A percentile compares a stretch with the other conserved stretches of the same genome.
Evolutionary conservation across 495 filamentous ascomycete species (phyloP).

Genomic region (Parathielavia appendiculata): DNA sequence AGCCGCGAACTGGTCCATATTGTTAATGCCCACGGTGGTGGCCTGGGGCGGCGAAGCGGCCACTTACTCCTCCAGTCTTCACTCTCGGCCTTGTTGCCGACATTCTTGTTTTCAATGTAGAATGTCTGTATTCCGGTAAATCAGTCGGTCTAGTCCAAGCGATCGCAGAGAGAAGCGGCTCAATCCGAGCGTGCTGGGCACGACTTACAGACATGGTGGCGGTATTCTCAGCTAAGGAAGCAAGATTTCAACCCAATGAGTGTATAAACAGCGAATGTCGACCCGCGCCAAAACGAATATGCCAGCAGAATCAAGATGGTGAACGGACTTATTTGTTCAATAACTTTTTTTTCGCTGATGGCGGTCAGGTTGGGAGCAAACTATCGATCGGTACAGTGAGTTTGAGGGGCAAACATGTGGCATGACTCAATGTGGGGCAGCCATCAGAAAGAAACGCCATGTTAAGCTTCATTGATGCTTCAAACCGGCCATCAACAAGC

Average conservation of each 20-base stretch:
- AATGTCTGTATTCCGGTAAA: conserved; percentile 34
- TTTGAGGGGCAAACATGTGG: conserved; percentile 22
- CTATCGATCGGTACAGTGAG: not conserved
- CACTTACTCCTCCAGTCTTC: conserved; percentile 88
- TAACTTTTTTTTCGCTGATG: conserved; percentile 16
- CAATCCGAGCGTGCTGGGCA: not conserved
- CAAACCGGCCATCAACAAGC: not conserved
- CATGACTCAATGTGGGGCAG: conserved; percentile 27
- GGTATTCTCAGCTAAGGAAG: not conserved
- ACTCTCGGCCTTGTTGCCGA: conserved; percentile 71
- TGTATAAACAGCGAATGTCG: too few relatives aligned
- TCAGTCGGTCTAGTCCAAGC: not conserved
- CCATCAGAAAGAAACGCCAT: conserved; percentile 1
- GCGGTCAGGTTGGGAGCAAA: conserved; percentile 10
- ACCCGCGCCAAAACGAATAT: too few relatives aligned
- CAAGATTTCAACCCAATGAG: not conserved
- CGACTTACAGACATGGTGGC: conserved; percentile 29
- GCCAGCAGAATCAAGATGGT: not conserved
- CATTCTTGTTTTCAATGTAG: conserved; percentile 83
- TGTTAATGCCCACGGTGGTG: conserved; percentile 7
- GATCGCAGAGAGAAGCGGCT: not conserved
- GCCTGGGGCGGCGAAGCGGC: not conserved
- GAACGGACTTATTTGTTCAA: not conserved
- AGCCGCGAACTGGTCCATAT: conserved; percentile 62
- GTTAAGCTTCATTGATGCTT: not conserved